phyloP scores from a whole-genome alignment of 1,139 yeast genomes.

The Pichia norvegensis region DNA sequence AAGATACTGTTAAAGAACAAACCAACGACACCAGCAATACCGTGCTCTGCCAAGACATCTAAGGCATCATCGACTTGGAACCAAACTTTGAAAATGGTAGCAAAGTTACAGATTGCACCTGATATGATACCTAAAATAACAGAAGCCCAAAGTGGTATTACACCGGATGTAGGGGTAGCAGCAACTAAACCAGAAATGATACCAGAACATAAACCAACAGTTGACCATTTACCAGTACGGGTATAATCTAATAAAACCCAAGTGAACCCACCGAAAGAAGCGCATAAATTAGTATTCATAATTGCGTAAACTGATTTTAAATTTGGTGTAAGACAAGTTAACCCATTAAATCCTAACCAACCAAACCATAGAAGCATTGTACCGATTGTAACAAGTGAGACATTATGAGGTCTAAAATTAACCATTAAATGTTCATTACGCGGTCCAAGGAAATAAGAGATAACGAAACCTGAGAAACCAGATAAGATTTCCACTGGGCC shows the following conservation, averaged over 20 bases:
- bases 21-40: constrained; percentile 89
- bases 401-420: constrained; percentile 92
- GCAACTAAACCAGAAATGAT: constrained; percentile 92
- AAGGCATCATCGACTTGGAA: constrained; percentile 83
- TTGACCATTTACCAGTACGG: constrained; percentile 83
- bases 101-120: constrained; percentile 79
- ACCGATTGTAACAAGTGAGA: constrained; percentile 62
- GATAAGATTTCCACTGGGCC: constrained; percentile 93
- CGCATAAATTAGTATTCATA: constrained; percentile 85
- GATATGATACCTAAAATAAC: constrained; percentile 75
- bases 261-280: constrained; percentile 83
- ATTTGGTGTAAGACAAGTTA: constrained; percentile 60
- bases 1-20: constrained; percentile 80
- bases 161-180: constrained; percentile 91
- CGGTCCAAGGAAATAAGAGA: constrained; percentile 74
- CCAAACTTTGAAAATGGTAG: constrained; percentile 80
- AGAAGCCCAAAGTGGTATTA: constrained; percentile 88
- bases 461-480: constrained; percentile 86
- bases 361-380: constrained; percentile 58
- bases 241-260: constrained; percentile 91
- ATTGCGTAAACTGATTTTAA: constrained; percentile 73
- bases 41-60: constrained; percentile 97
- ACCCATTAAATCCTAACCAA: constrained; percentile 87
- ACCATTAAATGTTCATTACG: constrained; percentile 77
- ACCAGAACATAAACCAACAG: constrained; percentile 94